Conservation (phyloP, 2,329 filamentous ascomycete genomes). For the Fusarium fracticaudum region DNA sequence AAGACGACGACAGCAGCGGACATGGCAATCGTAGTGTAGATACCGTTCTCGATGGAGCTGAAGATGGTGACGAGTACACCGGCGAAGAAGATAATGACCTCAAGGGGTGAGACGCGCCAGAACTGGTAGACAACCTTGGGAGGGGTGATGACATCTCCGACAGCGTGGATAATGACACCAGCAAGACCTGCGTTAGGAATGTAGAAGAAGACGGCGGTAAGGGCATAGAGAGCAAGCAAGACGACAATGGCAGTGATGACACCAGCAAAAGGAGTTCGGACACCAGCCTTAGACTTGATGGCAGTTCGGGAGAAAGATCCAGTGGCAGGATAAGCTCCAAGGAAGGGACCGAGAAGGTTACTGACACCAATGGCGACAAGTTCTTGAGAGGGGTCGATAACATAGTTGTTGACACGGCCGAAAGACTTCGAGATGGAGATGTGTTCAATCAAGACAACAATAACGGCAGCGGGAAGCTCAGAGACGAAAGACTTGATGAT, state of each 20-base stretch:
- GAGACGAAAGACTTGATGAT: conserved; percentile 71
- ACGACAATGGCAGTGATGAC: conserved; percentile 86
- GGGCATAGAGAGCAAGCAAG: conserved; percentile 82
- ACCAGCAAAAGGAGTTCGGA: conserved; percentile 86
- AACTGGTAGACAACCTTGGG: conserved; percentile 88
- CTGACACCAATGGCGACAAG: conserved; percentile 80
- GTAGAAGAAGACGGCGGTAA: conserved; percentile 87
- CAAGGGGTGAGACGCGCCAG: conserved; percentile 84
- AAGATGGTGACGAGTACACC: conserved; percentile 88
- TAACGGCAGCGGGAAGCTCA: conserved; percentile 77
- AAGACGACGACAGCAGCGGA: conserved; percentile 79
- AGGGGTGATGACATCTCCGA: conserved; percentile 84
- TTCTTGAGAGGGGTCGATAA: conserved; percentile 82
- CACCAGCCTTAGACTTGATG: conserved; percentile 94
- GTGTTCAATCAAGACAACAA: conserved; percentile 82
- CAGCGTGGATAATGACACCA: conserved; percentile 90
- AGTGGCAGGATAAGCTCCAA: conserved; percentile 85
- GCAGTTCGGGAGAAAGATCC: conserved; percentile 92
- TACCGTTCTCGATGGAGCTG: conserved; percentile 81
- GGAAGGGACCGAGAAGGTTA: conserved; percentile 80
- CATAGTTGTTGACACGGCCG: conserved; percentile 82
- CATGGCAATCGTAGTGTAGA: conserved; percentile 80
- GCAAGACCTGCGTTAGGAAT: conserved; percentile 81
- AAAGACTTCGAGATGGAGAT: conserved; percentile 87
- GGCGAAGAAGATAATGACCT: conserved; percentile 85